phyloP scores from a whole-genome alignment of 208 protist genomes.

The Acanthamoeba culbertsoni region DNA sequence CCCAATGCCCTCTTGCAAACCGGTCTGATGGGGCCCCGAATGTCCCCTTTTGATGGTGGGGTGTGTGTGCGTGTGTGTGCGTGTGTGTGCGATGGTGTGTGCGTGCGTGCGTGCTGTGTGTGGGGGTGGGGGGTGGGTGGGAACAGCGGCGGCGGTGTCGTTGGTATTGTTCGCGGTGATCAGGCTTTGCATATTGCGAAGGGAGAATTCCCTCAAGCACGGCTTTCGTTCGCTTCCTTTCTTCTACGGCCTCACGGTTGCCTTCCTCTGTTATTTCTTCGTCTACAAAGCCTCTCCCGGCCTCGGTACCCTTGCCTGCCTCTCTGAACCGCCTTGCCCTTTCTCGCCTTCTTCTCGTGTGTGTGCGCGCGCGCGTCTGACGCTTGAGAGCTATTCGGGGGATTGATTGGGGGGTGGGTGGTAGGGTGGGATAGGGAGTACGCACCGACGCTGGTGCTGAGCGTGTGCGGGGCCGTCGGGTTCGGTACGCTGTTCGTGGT shows the following conservation, averaged over 20 bases:
- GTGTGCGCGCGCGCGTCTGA: neutral
- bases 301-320: neutral
- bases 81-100: too few relatives aligned
- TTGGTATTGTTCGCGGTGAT: conserved; percentile 2
- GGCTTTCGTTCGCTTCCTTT: conserved; percentile 12
- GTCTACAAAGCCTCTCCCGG: conserved; percentile 35
- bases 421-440: conserved; percentile 4
- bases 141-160: conserved; percentile 8
- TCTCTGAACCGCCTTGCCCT: neutral
- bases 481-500: neutral
- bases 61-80: too few relatives aligned
- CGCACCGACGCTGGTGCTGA: neutral
- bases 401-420: neutral
- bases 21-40: too few relatives aligned
- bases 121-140: neutral
- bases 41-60: too few relatives aligned
- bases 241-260: neutral
- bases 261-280: conserved; percentile 33
- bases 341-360: neutral
- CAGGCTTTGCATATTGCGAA: neutral
- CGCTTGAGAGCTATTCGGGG: neutral
- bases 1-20: too few relatives aligned
- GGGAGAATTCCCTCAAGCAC: neutral
- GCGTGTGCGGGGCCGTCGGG: neutral
- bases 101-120: neutral